phyloP scores from a whole-genome alignment of 140 eudicot species.

The Stevia rebaudiana region DNA sequence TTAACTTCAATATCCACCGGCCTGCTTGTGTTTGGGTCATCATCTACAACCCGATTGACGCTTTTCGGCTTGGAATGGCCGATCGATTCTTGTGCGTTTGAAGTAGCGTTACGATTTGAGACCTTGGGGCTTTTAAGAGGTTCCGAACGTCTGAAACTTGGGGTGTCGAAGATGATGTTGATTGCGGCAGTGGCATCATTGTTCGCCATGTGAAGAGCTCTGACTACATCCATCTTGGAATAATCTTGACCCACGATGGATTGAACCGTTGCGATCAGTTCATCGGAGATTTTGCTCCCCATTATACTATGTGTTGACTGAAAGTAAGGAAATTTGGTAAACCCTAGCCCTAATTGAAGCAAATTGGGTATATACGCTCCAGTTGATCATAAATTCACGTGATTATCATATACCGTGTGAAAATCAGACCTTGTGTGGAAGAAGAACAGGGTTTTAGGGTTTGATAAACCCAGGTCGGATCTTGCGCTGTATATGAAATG shows the following conservation, averaged over 20 bases:
- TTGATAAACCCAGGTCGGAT: constrained; percentile 16
- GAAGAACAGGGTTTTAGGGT: constrained; percentile 25
- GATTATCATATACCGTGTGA: background rate
- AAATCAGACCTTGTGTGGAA: background rate
- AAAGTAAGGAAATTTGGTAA: constrained; percentile 1
- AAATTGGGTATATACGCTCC: background rate
- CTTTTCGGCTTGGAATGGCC: constrained; percentile 13
- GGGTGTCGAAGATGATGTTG: constrained; percentile 78
- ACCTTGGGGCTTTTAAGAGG: constrained; percentile 27
- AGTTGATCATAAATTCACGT: background rate
- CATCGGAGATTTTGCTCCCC: constrained; percentile 64
- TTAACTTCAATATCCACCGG: constrained; percentile 22
- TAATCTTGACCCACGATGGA: constrained; percentile 68
- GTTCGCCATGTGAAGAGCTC: constrained; percentile 96
- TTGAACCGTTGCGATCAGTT: constrained; percentile 50
- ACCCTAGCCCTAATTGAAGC: constrained; percentile 37
- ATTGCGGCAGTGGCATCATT: constrained; percentile 87
- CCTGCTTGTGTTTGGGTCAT: constrained; percentile 15
- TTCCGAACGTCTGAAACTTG: constrained; percentile 46
- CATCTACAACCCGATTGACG: background rate
- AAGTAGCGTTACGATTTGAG: constrained; percentile 5
- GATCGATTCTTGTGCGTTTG: constrained; percentile 12
- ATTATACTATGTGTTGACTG: constrained; percentile 10
- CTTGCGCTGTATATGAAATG: background rate
- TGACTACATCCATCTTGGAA: constrained; percentile 77